These are phyloP conservation scores for Penicillium verrucosum DNA, from an alignment of 2,329 filamentous ascomycete species.

Conservation along the genomic window DNA sequence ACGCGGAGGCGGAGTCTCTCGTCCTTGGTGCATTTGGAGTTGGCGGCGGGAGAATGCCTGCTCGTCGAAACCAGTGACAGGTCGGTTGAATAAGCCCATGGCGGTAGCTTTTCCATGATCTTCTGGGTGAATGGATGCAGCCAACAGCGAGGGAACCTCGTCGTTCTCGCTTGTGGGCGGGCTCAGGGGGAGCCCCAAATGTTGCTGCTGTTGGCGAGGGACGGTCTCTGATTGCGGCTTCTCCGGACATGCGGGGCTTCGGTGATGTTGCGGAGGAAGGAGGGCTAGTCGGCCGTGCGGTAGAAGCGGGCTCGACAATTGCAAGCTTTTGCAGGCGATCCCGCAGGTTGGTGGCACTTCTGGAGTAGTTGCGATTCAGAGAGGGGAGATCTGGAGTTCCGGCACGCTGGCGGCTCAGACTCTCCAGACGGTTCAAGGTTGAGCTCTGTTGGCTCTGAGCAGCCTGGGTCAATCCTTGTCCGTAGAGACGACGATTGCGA, in stretches of 20 bases:
- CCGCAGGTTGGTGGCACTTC: constrained; percentile 66
- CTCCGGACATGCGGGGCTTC: constrained; percentile 36
- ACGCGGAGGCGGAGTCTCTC: constrained; percentile 57
- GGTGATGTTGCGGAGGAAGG: constrained; percentile 40
- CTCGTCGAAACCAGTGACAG: constrained; percentile 74
- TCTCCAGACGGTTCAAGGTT: constrained; percentile 75
- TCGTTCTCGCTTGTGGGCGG: constrained; percentile 70
- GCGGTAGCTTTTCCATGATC: constrained; percentile 81
- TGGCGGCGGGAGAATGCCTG: constrained; percentile 79
- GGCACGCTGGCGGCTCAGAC: constrained; percentile 63
- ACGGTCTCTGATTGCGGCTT: constrained; percentile 31
- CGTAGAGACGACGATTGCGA: constrained; percentile 74
- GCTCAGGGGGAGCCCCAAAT: constrained; percentile 55
- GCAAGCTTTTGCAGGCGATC: constrained; percentile 44
- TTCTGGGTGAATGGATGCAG: constrained; percentile 64
- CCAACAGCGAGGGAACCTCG: constrained; percentile 62
- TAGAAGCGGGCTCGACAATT: constrained; percentile 22
- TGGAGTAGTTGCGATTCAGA: constrained; percentile 45
- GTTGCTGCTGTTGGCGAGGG: constrained; percentile 30
- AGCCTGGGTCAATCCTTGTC: constrained; percentile 75
- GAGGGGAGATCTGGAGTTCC: constrained; percentile 51
- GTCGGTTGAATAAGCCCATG: constrained; percentile 68
- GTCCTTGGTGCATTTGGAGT: constrained; percentile 72
- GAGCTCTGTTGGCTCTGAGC: constrained; percentile 76
- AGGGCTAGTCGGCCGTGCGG: constrained; percentile 40